Base-by-base conservation (phyloP, 176 grass and related monocot genomes). In the Cymbopogon citratus region DNA sequence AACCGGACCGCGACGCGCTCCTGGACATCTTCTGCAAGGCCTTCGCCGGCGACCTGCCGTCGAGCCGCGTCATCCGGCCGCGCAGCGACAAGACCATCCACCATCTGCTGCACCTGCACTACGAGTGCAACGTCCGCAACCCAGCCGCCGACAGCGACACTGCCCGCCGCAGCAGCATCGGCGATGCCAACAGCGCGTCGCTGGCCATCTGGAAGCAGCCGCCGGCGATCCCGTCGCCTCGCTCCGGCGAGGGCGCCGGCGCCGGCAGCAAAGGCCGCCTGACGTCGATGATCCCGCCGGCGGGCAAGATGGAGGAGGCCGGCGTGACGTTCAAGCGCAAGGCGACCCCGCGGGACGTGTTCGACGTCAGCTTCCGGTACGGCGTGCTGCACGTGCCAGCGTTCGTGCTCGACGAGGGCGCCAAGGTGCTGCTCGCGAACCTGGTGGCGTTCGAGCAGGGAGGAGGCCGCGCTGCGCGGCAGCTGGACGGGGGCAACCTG, bases 361-460 rank as follows among this genome's bases (percentile, higher is more conserved):
- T 91, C 81, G 71, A 84, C 64, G 59, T 83, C 27, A 84, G 23
- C 64, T 91, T 91, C 71, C 77, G 80, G 8, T 87, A 87, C 71
- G 76, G 76, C 49, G 63, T 84, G 81, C 56, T 84, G 76, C 81
- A 80, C 76, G 71, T 87, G 76, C 81, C 85, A 56, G 56, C 63
- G n/a, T 80, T 91, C 80, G 81, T 87, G 81, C 3, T 84, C 21
- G 85, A 91, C 75, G 81, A 87, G 80, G 63, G 69, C 51, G 56
- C 71, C 52, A 75, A 80, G 84, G 89, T 91, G 80, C 49, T 91
- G 34, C 62, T 91, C 26, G 84, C 76, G 54, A 91, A 91, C 27
- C 80, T 91, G 63, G 89, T 87, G 54, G 85, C 76, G 26, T 91
- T 91, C 85, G 85, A 91, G 85, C 81, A 81, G 71, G 70, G 89